These are phyloP conservation scores for Alnus rubra DNA, from an alignment of 306 rosid species.

Conservation along the genomic window DNA sequence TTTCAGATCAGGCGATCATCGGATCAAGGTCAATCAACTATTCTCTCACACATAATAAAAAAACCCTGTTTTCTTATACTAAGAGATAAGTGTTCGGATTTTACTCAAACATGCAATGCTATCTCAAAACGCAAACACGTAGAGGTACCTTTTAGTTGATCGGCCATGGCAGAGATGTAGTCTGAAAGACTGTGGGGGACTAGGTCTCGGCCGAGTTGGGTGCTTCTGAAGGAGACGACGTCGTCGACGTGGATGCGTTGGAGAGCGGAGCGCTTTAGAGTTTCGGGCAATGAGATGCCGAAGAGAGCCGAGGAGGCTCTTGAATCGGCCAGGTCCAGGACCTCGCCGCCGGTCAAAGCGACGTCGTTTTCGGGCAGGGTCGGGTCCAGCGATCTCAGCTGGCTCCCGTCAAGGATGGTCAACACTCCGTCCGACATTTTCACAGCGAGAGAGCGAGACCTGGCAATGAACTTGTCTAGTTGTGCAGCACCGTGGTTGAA, in stretches of 20 bases:
- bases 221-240: slow-evolving; percentile 30
- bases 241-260: slow-evolving; percentile 40
- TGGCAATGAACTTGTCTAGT: not conserved
- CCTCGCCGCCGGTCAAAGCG: slow-evolving; percentile 53
- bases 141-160: slow-evolving; percentile 62
- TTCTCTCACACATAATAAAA: no score
- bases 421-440: slow-evolving; percentile 72
- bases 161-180: slow-evolving; percentile 78
- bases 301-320: slow-evolving; percentile 53
- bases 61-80: no score
- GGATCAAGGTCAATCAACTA: not conserved
- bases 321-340: slow-evolving; percentile 68
- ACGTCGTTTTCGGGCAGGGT: slow-evolving; percentile 33
- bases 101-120: no score
- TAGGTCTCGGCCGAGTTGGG: slow-evolving; percentile 37
- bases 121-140: not conserved
- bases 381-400: slow-evolving; percentile 50
- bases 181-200: slow-evolving; percentile 48
- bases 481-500: slow-evolving; percentile 1
- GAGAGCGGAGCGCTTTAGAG: slow-evolving; percentile 58
- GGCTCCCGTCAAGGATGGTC: slow-evolving; percentile 69
- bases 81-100: no score
- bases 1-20: not conserved
- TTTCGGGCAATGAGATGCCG: slow-evolving; percentile 59
- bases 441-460: slow-evolving; percentile 7